phyloP scores from a whole-genome alignment of 2,329 filamentous ascomycete species.

The Akanthomyces lecanii region DNA sequence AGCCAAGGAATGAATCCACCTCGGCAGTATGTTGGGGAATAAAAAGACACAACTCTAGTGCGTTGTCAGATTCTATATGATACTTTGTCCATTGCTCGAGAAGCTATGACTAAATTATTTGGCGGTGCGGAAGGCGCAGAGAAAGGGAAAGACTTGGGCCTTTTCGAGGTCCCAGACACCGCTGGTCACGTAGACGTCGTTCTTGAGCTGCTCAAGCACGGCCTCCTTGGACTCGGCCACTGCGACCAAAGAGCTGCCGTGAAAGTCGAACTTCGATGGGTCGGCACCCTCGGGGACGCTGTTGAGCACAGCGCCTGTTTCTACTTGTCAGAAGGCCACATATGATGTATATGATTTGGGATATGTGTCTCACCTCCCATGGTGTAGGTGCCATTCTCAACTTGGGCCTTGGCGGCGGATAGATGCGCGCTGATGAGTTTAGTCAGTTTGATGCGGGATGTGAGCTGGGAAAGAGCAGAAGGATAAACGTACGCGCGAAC shows the following conservation, averaged over 20 bases:
- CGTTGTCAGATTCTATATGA: not conserved
- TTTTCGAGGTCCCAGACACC: constrained; percentile 81
- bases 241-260: constrained; percentile 67
- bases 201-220: constrained; percentile 59
- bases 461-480: constrained; percentile 13
- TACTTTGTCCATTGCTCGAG: not conserved
- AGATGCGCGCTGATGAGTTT: constrained; percentile 45
- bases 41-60: not conserved
- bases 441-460: not conserved
- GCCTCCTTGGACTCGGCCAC: constrained; percentile 66
- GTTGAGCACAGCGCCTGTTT: constrained; percentile 63
- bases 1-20: not conserved
- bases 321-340: not conserved
- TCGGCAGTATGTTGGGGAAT: not conserved
- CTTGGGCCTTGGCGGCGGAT: constrained; percentile 45
- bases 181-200: constrained; percentile 66
- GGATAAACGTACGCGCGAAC: constrained; percentile 45
- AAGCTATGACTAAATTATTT: constrained; percentile 16
- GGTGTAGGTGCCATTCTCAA: constrained; percentile 55
- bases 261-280: constrained; percentile 59
- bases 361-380: constrained; percentile 52
- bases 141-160: constrained; percentile 49
- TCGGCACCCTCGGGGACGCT: constrained; percentile 60
- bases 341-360: too few relatives aligned
- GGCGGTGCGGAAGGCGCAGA: constrained; percentile 38